Base-by-base conservation (phyloP, 2,329 filamentous ascomycete species). In the Aspergillus quadricinctus region DNA sequence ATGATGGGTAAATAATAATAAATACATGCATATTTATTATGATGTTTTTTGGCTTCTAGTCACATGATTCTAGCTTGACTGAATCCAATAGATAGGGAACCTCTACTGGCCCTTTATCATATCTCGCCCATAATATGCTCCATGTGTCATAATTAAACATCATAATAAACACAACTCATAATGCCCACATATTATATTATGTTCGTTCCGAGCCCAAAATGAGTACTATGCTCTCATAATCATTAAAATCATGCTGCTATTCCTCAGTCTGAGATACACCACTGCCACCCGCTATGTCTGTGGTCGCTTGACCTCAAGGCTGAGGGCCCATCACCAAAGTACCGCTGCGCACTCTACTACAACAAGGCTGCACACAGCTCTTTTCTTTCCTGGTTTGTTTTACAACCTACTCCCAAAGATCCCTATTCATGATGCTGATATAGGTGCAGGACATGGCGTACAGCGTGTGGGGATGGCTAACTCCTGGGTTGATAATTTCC, bases 401-500 rank as follows among this genome's bases (percentile, higher is more conserved):
- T 49, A 19, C 25, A 19, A 4, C 14, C 31, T 41, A 11, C 53
- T 14, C 4, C 28, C 27, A 19, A 25, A 17, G 21, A 21, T 25
- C n/a, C 28, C 23, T 43, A 54, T 35, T 35, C 31, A 11, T 35
- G 31, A 35, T 37, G 56, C 61, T 67, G 54, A 59, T 37, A 40
- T n/a, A 54, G 55, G 55, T 53, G 19, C 67, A 92, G 90, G 90
- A 66, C 91, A 96, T 76, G 91, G 91, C 64, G 91, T 95, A 19
- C 91, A 96, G 72, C 87, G 89, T 69, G 88, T 95, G 52, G 90
- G 90, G 74, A 96, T 96, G 91, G 81, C 90, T 56, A 84, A 82
- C 35, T 87, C 90, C 48, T 97, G 93, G 92, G 80, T 95, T 64
- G 85, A 92, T 67, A 87, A 88, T 57, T 97, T 97, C 72, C 93